Conservation (phyloP, 2,329 filamentous ascomycete species). For the Arthrobotrys pseudoclavata region DNA sequence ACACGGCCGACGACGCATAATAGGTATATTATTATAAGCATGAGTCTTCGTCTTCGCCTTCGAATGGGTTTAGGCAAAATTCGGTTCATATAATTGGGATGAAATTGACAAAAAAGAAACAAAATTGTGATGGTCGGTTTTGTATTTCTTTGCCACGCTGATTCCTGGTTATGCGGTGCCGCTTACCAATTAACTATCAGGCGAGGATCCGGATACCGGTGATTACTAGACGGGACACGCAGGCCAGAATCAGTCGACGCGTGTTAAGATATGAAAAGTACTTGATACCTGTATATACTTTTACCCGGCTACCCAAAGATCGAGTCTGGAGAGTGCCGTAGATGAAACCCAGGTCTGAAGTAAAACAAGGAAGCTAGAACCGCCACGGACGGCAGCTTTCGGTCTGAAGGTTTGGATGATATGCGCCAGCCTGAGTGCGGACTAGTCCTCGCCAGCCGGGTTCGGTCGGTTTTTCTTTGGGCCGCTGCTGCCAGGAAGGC, state of each 20-base stretch:
- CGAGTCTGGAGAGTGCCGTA: slow-evolving; percentile 8
- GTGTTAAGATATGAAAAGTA: slow-evolving; percentile 4
- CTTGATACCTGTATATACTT: slow-evolving; percentile 2
- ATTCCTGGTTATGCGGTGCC: slow-evolving; percentile 19
- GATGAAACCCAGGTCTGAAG: slow-evolving; percentile 13
- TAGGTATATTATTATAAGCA: not conserved
- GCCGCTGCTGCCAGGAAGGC: not conserved
- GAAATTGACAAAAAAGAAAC: not conserved
- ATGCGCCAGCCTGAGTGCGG: slow-evolving; percentile 28
- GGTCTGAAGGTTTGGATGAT: slow-evolving; percentile 9
- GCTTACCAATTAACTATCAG: slow-evolving; percentile 24
- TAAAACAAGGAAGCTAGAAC: slow-evolving; percentile 9
- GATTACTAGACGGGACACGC: not conserved
- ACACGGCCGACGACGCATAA: slow-evolving; percentile 11
- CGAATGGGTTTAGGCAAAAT: slow-evolving; percentile 16
- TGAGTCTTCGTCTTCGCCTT: slow-evolving; percentile 8
- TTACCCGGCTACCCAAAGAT: not conserved
- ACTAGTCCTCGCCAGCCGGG: not conserved
- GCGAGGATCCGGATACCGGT: not conserved
- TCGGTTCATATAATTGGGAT: slow-evolving; percentile 5
- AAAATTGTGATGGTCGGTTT: slow-evolving; percentile 15
- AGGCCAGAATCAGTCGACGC: slow-evolving; percentile 37
- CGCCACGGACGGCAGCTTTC: slow-evolving; percentile 3
- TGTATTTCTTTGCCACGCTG: slow-evolving; percentile 45
- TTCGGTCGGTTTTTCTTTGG: not conserved